phyloP scores from a whole-genome alignment of 495 filamentous ascomycete species.

The Cercophora newfieldiana region DNA sequence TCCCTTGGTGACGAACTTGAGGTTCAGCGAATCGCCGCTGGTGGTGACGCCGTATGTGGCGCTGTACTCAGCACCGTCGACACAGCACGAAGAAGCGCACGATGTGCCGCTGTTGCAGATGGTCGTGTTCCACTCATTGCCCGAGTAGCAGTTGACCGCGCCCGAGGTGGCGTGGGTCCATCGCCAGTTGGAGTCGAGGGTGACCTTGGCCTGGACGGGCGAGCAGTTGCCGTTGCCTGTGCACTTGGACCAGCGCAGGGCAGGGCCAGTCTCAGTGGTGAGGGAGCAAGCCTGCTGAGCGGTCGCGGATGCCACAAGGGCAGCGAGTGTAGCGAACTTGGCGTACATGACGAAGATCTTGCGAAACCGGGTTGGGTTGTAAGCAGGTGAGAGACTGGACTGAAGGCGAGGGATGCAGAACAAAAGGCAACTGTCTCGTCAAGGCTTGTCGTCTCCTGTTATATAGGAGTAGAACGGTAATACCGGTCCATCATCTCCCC shows the following conservation, averaged over 20 bases:
- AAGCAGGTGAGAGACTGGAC: slow-evolving; percentile 24
- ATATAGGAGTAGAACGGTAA: slow-evolving; percentile 23
- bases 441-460: slow-evolving; percentile 17
- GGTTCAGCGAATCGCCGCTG: slow-evolving; percentile 49
- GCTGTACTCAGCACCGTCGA: slow-evolving; percentile 51
- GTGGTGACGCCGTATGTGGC: slow-evolving; percentile 51
- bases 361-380: slow-evolving; percentile 10
- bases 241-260: slow-evolving; percentile 59
- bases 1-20: slow-evolving; percentile 59
- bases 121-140: slow-evolving; percentile 48
- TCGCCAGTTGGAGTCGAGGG: slow-evolving; percentile 56
- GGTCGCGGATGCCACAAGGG: slow-evolving; percentile 44
- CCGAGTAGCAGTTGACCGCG: slow-evolving; percentile 51
- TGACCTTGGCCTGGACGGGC: slow-evolving; percentile 40
- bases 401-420: slow-evolving; percentile 27
- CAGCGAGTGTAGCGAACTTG: slow-evolving; percentile 40
- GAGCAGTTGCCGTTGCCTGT: slow-evolving; percentile 52
- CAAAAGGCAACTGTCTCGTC: slow-evolving; percentile 4
- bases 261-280: slow-evolving; percentile 58
- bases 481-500: neutral
- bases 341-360: slow-evolving; percentile 29
- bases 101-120: slow-evolving; percentile 38
- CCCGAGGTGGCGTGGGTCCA: slow-evolving; percentile 44
- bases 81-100: slow-evolving; percentile 48
- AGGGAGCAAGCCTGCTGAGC: slow-evolving; percentile 60